Evolutionary conservation across 163 green algal species (phyloP).

Genomic region (Scenedesmus sp.): DNA sequence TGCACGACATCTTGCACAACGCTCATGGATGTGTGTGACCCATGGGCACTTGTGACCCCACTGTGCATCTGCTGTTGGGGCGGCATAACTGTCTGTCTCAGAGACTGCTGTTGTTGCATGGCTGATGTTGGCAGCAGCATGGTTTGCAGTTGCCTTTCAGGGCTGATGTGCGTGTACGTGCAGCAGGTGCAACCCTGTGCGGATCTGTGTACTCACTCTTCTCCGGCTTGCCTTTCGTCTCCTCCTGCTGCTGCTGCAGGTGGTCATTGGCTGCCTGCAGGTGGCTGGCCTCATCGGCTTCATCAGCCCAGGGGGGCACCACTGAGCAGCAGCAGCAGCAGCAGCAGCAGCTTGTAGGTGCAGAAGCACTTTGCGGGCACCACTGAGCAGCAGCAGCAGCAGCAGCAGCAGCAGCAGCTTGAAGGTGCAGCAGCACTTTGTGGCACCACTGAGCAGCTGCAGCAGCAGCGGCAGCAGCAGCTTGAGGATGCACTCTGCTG

Average conservation of each 20-base stretch:
- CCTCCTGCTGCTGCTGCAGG: not conserved
- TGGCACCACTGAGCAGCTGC: not conserved
- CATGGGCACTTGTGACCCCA: no score
- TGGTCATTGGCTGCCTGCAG: conserved; percentile 9
- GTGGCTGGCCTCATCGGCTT: conserved; percentile 2
- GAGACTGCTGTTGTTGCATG: not conserved
- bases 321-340: not conserved
- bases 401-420: not conserved
- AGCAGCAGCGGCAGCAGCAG: conserved; percentile 22
- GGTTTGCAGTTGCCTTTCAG: not conserved
- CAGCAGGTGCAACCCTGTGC: not conserved
- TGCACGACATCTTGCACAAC: no score
- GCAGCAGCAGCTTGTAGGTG: not conserved
- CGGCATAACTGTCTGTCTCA: not conserved
- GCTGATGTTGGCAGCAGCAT: not conserved
- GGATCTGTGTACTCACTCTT: not conserved
- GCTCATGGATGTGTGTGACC: no score
- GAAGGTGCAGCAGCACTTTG: no score
- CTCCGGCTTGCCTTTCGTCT: not conserved
- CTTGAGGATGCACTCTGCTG: not conserved
- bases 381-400: not conserved
- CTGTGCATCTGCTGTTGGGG: no score
- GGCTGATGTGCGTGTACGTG: not conserved
- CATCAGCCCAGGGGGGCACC: not conserved
- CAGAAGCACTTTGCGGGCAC: not conserved